phyloP scores from a whole-genome alignment of 2,329 filamentous ascomycete species.

The Lasiodiplodia citricola region DNA sequence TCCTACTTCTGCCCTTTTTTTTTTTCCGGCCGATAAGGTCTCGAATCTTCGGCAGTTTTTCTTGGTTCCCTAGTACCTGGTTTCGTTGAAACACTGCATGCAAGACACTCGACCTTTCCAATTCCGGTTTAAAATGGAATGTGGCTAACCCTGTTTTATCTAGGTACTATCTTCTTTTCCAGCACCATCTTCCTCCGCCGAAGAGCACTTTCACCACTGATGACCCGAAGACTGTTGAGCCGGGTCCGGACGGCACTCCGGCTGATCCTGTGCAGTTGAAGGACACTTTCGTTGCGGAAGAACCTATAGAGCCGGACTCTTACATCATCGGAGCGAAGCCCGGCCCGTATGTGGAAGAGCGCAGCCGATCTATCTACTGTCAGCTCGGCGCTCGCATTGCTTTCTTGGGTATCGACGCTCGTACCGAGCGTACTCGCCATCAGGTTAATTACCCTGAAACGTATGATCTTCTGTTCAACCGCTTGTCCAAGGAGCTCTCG shows the following conservation, averaged over 20 bases:
- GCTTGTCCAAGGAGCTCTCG: constrained; percentile 58
- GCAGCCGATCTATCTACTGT: constrained; percentile 66
- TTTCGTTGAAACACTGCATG: not conserved
- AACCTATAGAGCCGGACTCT: constrained; percentile 66
- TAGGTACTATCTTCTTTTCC: constrained; percentile 70
- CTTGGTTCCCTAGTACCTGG: not conserved
- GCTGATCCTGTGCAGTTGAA: constrained; percentile 73
- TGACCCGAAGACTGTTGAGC: constrained; percentile 59
- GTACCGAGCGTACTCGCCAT: constrained; percentile 81
- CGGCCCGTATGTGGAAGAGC: constrained; percentile 69
- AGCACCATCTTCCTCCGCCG: constrained; percentile 82
- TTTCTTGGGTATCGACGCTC: constrained; percentile 64
- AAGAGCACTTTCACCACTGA: constrained; percentile 84
- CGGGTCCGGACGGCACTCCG: constrained; percentile 57
- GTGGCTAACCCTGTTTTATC: not conserved
- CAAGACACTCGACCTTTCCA: not conserved
- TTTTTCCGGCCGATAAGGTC: not conserved
- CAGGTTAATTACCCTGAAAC: constrained; percentile 85
- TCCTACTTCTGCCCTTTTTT: constrained; percentile 3
- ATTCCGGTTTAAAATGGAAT: not conserved
- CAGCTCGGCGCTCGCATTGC: constrained; percentile 69
- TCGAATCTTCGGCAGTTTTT: not conserved
- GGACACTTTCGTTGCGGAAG: constrained; percentile 72
- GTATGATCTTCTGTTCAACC: constrained; percentile 64
- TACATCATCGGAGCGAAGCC: constrained; percentile 80